Evolutionary conservation across 371 early-diverging fungal genomes (phyloP).

Genomic region (Furculomyces boomerangus): DNA sequence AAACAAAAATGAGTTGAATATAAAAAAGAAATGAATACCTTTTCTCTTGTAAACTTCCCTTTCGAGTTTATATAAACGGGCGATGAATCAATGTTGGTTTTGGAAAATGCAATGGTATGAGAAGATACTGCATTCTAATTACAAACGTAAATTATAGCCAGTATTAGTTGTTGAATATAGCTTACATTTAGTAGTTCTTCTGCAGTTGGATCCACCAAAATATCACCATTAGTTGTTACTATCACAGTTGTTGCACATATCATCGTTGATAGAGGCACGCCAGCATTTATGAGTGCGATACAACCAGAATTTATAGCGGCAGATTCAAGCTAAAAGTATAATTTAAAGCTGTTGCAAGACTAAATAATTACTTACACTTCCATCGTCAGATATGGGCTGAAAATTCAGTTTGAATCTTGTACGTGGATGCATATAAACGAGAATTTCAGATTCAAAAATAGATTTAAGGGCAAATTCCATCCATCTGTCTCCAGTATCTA

Average conservation of each 20-base stretch:
- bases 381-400: constrained; percentile 71
- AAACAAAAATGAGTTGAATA: no score
- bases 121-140: constrained; percentile 39
- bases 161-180: background rate
- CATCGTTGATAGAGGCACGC: constrained; percentile 61
- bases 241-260: constrained; percentile 52
- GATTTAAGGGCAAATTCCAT: constrained; percentile 45
- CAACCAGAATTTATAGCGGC: constrained; percentile 67
- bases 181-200: constrained; percentile 31
- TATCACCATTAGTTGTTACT: constrained; percentile 31
- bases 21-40: no score
- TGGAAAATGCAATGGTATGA: constrained; percentile 74
- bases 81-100: constrained; percentile 2
- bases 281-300: constrained; percentile 79
- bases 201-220: constrained; percentile 61
- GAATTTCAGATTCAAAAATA: constrained; percentile 52
- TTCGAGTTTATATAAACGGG: constrained; percentile 20
- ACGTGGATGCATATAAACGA: constrained; percentile 71
- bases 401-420: constrained; percentile 65
- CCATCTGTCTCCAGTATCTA: constrained; percentile 46
- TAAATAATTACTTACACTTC: constrained; percentile 33
- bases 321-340: constrained; percentile 28
- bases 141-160: background rate
- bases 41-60: constrained; percentile 15
- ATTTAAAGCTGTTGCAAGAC: background rate